A percentile compares a stretch with the other conserved stretches of the same genome.
Evolutionary conservation across 805 yeast species (phyloP).

Genomic region (Nakazawaea wickerhamii): DNA sequence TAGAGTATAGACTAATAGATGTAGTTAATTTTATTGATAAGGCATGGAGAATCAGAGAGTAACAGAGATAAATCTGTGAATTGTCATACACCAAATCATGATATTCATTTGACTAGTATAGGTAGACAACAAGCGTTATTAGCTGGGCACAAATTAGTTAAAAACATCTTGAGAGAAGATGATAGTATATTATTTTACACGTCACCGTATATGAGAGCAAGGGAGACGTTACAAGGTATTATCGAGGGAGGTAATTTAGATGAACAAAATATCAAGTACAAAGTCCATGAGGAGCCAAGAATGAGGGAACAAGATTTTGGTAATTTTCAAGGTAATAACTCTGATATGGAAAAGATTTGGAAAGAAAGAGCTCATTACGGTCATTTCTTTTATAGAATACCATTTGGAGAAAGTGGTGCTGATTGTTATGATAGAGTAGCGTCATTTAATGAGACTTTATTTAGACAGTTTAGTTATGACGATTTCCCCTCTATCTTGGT

Average conservation of each 20-base stretch:
- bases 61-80: slow-evolving; percentile 83
- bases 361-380: slow-evolving; percentile 84
- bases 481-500: slow-evolving; percentile 78
- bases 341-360: slow-evolving; percentile 79
- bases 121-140: slow-evolving; percentile 62
- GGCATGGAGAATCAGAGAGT: slow-evolving; percentile 94
- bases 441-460: slow-evolving; percentile 81
- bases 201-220: slow-evolving; percentile 79
- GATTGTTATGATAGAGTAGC: slow-evolving; percentile 91
- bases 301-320: slow-evolving; percentile 96
- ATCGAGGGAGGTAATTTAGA: slow-evolving; percentile 40
- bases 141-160: slow-evolving; percentile 50
- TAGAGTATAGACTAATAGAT: slow-evolving; percentile 7
- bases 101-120: slow-evolving; percentile 61
- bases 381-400: slow-evolving; percentile 82
- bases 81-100: slow-evolving; percentile 72
- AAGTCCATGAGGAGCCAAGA: slow-evolving; percentile 80
- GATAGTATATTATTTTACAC: slow-evolving; percentile 72
- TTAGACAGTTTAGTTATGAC: slow-evolving; percentile 67
- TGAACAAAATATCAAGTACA: slow-evolving; percentile 37
- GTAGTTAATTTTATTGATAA: slow-evolving; percentile 59
- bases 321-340: slow-evolving; percentile 74
- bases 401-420: slow-evolving; percentile 93
- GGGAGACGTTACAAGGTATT: slow-evolving; percentile 76
- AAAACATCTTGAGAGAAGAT: slow-evolving; percentile 36